Evolutionary conservation across 2,329 filamentous ascomycete genomes (phyloP), one percentile per base, ranked within the genome.

Genomic region (Neonectria coccinea): DNA sequence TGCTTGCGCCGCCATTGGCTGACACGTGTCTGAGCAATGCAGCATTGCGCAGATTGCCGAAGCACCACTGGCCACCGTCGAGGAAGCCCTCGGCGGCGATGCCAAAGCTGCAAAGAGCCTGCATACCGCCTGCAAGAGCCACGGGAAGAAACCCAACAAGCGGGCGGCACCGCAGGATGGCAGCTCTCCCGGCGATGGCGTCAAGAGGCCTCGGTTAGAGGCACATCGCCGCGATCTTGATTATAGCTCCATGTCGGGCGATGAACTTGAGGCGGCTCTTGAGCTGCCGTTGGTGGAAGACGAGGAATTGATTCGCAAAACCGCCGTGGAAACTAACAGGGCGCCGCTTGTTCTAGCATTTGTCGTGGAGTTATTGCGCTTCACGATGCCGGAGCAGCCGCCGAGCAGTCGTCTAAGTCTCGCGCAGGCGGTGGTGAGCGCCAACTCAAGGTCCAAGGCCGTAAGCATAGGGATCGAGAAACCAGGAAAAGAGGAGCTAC

Each of bases 311-410:
- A 86, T 97, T 5, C 81, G 82, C 14, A 77, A 80, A 2, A 86
- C 87, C 1, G 80, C 82, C 0, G 70, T 97, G 1, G 81, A 89
- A 66, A 96, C 92, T 0, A 97, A 97, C 73, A 85, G 94, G 42
- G 93, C 94, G 2, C 93, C 94, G 1, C 80, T 97, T 1, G 89
- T 97, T 2, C 84, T 97, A 5, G 93, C 93, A 0, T 97, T 97
- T 77, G 89, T 91, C 1, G 86, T 93, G 14, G 87, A 89, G 64
- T 76, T 95, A 53, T 76, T 97, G 51, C 90, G 91, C 50, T 89
- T 91, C 74, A 97, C 92, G 0, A 95, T 94, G 90, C 92, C 93
- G 0, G 90, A 92, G 69, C 94, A 97, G 75, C 93, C 93, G 3
- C 83, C 90, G 3, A 96, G 92, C n/a, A 95, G 92, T 75, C 85